Evolutionary conservation across 352 stramenopile species (phyloP), one percentile per base, ranked within the genome.

Genomic region (Phytopythium oedochilum): DNA sequence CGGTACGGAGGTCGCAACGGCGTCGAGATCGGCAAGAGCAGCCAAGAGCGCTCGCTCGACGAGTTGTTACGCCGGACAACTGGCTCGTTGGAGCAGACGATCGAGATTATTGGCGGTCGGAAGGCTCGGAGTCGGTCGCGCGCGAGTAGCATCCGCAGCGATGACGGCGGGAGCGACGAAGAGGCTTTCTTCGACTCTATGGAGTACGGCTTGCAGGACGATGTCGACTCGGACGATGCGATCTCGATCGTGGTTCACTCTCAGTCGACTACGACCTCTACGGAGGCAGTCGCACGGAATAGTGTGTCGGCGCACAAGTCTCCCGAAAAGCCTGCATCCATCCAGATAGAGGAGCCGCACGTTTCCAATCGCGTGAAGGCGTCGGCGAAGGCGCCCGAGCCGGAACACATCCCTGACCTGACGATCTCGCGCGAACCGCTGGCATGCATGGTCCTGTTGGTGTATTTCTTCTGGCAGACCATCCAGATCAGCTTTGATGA

Each of bases 171-270:
- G 23, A 92, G 82, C 28, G 82, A 92, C 31, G 82, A 92, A 69
- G 82, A 92, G 53, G 82, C 82, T 8, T 90, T 92, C 40, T 92
- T 92, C 43, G 83, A 92, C 43, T 88, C 70, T 50, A 77, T 70
- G 14, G 83, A 90, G 55, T 92, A 90, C 50, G 83, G 83, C n/a
- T 63, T 92, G 17, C 83, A 88, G 54, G 73, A 79, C 42, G 63
- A 75, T 15, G 60, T 75, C 23, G 78, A 90, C 25, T 38, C 83
- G 22, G 74, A 88, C 35, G 71, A 81, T 1, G 71, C 78, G 20
- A 81, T 89, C 28, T 87, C 81, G 14, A 83, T 89, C n/a, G 74
- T 89, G 35, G 66, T 89, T 14, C 77, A 89, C 50, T 92, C 82
- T 0, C 78, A 86, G 53, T 49, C 59, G 15, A 76, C 60, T 8